Evolutionary conservation across 2,329 filamentous ascomycete genomes (phyloP), one percentile per base, ranked within the genome.

Genomic region (Colletotrichum sp.): DNA sequence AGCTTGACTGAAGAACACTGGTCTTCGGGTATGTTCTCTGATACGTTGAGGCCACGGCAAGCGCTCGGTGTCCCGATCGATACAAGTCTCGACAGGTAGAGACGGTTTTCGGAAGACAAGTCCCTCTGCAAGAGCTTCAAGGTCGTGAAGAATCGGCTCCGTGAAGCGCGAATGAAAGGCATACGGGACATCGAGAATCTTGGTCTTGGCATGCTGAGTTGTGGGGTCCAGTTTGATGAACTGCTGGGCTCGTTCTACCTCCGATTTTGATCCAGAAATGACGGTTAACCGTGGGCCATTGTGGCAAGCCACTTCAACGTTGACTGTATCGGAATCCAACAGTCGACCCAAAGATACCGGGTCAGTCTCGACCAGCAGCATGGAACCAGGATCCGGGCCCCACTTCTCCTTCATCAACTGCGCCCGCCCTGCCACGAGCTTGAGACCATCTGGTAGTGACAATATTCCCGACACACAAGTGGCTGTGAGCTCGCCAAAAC

Each of bases 131-230:
- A 83, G 34, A 2, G 75, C 29, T 16, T 77, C 76, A 2, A 86
- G 77, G 1, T 72, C 47, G 1, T 59, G 18, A 9, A 82, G 64
- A 1, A 88, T 63, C 0, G 72, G 63, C 0, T 88, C 85, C 0
- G 85, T 83, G 0, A 89, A 78, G 0, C 68, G 62, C 0, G 83
- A 88, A 75, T 89, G 87, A 76, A 87, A 89, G 0, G 84, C 87
- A 69, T 89, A 83, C 0, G 86, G 85, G 2, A 87, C 84, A 15
- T 84, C 80, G 0, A 89, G 82, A 6, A 77, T 76, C 76, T 86
- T 87, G 29, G 16, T 69, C 63, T 78, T n/a, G 24, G 24, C 12
- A 58, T n/a, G 16, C 3, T 27, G 21, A n/a, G 29, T n/a, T 27
- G 21, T 16, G 15, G 36, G 34, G 21, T 27, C 29, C 15, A 27